These are phyloP conservation scores for Nyssa sinensis DNA, from an alignment of 148 eudicot species.

Conservation along the genomic window DNA sequence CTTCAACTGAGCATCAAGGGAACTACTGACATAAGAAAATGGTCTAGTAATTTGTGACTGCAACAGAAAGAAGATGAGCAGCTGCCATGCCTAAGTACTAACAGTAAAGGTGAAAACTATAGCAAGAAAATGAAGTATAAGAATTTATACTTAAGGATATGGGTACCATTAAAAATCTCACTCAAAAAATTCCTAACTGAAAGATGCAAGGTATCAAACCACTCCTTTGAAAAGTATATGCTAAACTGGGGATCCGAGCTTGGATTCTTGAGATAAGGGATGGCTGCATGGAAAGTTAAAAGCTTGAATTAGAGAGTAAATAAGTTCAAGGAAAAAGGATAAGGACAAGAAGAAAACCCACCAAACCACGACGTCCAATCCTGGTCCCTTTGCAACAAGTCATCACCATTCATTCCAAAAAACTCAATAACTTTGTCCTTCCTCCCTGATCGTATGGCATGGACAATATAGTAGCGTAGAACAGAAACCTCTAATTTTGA, in stretches of 20 bases:
- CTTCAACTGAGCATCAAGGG: neutral
- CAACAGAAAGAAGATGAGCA: too few relatives aligned
- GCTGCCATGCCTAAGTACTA: neutral
- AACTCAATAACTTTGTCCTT: slow-evolving; percentile 71
- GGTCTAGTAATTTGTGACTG: neutral
- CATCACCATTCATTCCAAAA: slow-evolving; percentile 54
- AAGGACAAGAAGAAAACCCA: slow-evolving; percentile 30
- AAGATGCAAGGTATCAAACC: slow-evolving; percentile 77
- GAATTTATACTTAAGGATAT: slow-evolving; percentile 62
- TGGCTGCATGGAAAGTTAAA: slow-evolving; percentile 47
- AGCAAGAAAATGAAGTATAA: neutral
- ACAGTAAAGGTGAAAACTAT: slow-evolving; percentile 1
- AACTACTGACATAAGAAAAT: neutral
- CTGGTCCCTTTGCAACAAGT: slow-evolving; percentile 58
- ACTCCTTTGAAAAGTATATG: slow-evolving; percentile 79
- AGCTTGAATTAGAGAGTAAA: slow-evolving; percentile 7
- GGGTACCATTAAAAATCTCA: slow-evolving; percentile 72
- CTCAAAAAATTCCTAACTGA: slow-evolving; percentile 79
- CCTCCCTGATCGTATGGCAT: slow-evolving; percentile 67
- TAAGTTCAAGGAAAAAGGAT: slow-evolving; percentile 9
- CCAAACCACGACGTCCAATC: slow-evolving; percentile 96
- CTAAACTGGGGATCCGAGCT: slow-evolving; percentile 73
- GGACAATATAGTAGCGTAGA: slow-evolving; percentile 70
- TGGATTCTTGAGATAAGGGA: slow-evolving; percentile 73
- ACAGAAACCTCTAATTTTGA: slow-evolving; percentile 68